Evolutionary conservation across 2,329 filamentous ascomycete species (phyloP), one percentile per base, ranked within the genome.

Genomic region (Xylariales sp.): DNA sequence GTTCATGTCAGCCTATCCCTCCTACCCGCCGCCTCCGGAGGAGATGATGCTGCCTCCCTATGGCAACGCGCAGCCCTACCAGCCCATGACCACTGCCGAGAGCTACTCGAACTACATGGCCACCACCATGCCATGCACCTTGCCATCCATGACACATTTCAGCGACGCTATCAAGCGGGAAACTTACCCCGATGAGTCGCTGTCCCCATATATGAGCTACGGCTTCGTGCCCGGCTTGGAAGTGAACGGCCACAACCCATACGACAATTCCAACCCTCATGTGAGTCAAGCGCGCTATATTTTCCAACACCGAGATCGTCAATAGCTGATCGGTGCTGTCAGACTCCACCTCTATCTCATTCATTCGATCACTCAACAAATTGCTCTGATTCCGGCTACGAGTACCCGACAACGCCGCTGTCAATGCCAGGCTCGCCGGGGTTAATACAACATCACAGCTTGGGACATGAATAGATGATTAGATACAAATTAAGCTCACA

Each of bases 311-410:
- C 60, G 62, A 53, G 51, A 57, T 55, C 59, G 59, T n/a, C n/a
- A n/a, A n/a, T 64, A 67, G 68, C 73, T 74, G 69, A 75, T 66
- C 60, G 60, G 59, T 62, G 51, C 54, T 60, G 49, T 52, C 66
- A 89, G 85, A 88, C 85, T 61, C 85, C 85, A 65, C 81, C 85
- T 56, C 76, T 88, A 52, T 85, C 82, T 53, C 82, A 85, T 58
- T 83, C 80, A 19, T 85, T 81, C 60, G 81, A 85, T 53, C 76
- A 80, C 57, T 86, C 81, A 37, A 66, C 75, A 43, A 72, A 68
- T 53, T 78, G 76, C 59, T 81, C 77, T 21, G 78, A 82, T 50
- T 66, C 72, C 44, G 72, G 74, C 41, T 81, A 76, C 55, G 74
- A 80, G 47, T 81, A 81, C 62, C 83, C 83, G 25, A 76, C 76